Conservation (phyloP, 192 early-diverging fungal species). For the Coemansia sp. region DNA sequence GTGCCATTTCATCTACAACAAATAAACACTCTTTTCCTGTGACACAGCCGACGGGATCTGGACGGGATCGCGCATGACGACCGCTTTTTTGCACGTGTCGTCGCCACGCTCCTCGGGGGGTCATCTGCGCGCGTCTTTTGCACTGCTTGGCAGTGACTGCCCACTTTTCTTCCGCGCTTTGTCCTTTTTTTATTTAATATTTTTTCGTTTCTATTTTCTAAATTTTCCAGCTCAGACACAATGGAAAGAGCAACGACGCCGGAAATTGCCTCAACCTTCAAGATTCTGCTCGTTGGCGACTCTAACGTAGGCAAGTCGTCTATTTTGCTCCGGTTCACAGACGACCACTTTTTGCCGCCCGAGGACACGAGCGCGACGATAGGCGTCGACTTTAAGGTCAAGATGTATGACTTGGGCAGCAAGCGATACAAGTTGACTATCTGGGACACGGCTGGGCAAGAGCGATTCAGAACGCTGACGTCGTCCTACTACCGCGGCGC, state of each 20-base stretch:
- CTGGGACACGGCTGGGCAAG: conserved; percentile 99
- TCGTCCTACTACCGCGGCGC: conserved; percentile 98
- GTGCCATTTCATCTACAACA: background rate
- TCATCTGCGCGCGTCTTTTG: background rate
- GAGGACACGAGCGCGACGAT: conserved; percentile 99
- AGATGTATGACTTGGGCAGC: conserved; percentile 97
- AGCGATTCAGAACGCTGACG: conserved; percentile 98
- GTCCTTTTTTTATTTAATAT: background rate
- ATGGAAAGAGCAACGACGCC: conserved; percentile 11
- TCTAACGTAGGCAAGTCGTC: conserved; percentile 99
- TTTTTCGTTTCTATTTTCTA: background rate
- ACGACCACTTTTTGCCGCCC: conserved; percentile 96
- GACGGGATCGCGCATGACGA: background rate
- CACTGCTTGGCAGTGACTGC: background rate
- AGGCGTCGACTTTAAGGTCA: conserved; percentile 99
- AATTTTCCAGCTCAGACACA: background rate
- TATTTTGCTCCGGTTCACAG: conserved; percentile 95
- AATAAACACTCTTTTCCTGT: conserved; percentile 1
- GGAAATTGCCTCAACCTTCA: conserved; percentile 85
- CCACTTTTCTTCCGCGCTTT: background rate
- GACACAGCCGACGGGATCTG: no score
- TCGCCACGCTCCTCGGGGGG: background rate
- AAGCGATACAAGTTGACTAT: conserved; percentile 99
- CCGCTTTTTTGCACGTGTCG: background rate
- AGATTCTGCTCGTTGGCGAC: conserved; percentile 98